Base-by-base conservation (phyloP, 108 stramenopile species). In the Conticribra weissflogii region DNA sequence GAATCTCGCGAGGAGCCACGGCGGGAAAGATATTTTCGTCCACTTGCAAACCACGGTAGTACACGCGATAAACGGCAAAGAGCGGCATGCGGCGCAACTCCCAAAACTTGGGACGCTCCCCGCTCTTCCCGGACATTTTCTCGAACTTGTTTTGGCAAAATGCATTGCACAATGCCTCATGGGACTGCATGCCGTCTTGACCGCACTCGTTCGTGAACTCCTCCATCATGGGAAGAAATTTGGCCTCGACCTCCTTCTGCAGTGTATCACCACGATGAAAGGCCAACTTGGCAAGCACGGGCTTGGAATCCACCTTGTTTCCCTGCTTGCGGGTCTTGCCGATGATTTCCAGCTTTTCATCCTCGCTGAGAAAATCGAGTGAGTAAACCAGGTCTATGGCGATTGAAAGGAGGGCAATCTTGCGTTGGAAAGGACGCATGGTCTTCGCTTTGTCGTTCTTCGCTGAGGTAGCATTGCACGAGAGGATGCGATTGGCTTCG, bases 31-130 rank as follows among this genome's bases (percentile, higher is more conserved):
- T 53, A 1, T 23, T 34, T 14, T 30, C 32, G 25, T 65, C 52
- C 17, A 65, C 53, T 1, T 29, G 51, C 52, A 53, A 18, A 2
- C 52, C 52, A 48, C 47, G 64, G 51, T 65, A 65, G 33, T 53
- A 65, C 31, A 65, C 64, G 23, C 64, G 64, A 23, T 65, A 65
- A 52, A 65, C 23, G 32, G 49, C 47, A 27, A 65, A 65, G 64
- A 52, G 52, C 27, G 64, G 64, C 1, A 19, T 25, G 28, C 21
- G 50, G 30, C 23, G 15, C 33, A 53, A 65, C 16, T 24, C 45
- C 52, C 50, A 65, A 31, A 65, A 25, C 3, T 32, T 46, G 14
- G 64, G 64, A 33, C 49, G 64, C n/a, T 9, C 24, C 3, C 32
- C 50, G 34, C 51, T 29, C 51, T 65, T 54, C 19, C 31, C 51